Conservation (phyloP, 179 eudicot species). For the Actinidia arguta region DNA sequence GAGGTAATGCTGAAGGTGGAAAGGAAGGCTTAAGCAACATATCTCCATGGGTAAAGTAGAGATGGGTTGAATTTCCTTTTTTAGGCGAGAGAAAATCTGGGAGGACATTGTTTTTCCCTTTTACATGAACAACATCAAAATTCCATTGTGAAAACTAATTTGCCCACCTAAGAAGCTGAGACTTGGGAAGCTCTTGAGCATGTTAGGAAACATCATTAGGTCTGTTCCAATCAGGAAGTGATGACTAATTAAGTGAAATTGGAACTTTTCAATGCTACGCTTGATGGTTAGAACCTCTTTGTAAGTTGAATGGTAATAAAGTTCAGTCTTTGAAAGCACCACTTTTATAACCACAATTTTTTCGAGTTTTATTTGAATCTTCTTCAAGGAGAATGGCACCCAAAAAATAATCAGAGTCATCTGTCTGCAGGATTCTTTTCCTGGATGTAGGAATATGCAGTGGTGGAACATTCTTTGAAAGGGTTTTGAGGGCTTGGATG, state of each 20-base stretch:
- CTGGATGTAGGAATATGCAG: not conserved
- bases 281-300: not conserved
- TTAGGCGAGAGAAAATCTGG: too few species aligned
- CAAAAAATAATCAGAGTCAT: not conserved
- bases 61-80: too few species aligned
- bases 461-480: not conserved
- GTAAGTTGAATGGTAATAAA: not conserved
- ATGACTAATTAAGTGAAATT: not conserved
- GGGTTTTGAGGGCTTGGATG: not conserved
- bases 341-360: not conserved
- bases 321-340: not conserved
- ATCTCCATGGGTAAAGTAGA: too few species aligned
- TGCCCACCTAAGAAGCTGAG: too few species aligned
- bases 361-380: not conserved
- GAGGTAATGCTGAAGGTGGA: too few species aligned
- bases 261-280: not conserved
- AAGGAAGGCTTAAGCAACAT: too few species aligned
- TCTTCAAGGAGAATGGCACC: not conserved
- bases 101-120: too few species aligned
- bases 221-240: not conserved
- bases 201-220: not conserved
- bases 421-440: not conserved
- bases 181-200: too few species aligned
- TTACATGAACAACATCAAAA: too few species aligned
- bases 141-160: too few species aligned